These are phyloP conservation scores for Microthlaspi erraticum DNA, from an alignment of 345 rosid species.

Conservation along the genomic window DNA sequence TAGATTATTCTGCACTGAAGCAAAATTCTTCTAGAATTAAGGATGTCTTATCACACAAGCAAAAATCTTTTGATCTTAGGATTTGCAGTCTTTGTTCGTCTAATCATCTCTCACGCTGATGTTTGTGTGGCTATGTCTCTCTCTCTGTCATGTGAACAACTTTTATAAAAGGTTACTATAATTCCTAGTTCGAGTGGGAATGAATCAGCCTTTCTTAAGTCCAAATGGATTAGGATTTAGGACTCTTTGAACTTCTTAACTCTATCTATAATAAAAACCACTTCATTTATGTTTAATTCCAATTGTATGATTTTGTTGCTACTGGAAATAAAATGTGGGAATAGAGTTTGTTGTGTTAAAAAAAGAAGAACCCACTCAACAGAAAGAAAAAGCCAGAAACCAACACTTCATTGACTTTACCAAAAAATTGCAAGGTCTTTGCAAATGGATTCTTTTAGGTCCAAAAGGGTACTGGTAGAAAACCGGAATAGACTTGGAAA, in stretches of 20 bases:
- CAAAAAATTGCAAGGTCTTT: neutral
- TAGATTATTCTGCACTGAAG: too few species aligned
- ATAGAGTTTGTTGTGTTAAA: neutral
- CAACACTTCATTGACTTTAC: too few species aligned
- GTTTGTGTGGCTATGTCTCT: neutral
- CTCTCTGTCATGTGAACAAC: neutral
- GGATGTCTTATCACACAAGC: neutral
- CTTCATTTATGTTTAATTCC: too few species aligned
- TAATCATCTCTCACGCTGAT: neutral
- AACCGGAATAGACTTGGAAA: neutral
- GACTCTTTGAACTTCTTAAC: neutral
- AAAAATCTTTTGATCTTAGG: conserved; percentile 9
- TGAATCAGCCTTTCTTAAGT: neutral
- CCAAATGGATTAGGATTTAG: neutral
- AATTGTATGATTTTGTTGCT: neutral
- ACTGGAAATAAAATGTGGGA: neutral
- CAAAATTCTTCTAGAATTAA: too few species aligned
- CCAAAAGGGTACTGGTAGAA: neutral
- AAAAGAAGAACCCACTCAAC: neutral
- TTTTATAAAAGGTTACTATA: neutral
- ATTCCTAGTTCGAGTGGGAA: neutral
- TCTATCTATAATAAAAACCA: too few species aligned
- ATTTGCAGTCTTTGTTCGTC: conserved; percentile 4
- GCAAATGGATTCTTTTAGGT: neutral
- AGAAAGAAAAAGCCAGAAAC: too few species aligned